Conservation (phyloP, 306 rosid species). For the Arachis hypogaea region DNA sequence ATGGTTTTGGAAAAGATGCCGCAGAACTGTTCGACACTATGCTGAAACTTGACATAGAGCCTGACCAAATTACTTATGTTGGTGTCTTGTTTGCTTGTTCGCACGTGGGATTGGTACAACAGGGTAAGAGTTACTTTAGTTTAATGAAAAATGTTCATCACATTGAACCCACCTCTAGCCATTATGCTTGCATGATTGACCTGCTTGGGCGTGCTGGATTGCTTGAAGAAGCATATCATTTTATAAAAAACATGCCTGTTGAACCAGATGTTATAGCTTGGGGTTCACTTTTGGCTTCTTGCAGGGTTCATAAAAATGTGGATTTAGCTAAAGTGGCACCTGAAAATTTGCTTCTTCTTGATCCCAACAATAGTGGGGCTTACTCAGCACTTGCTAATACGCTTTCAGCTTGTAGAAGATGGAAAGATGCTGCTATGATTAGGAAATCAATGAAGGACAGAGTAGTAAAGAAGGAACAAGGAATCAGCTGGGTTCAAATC, state of each 20-base stretch:
- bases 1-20: constrained; percentile 86
- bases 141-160: constrained; percentile 68
- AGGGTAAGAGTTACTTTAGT: constrained; percentile 68
- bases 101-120: constrained; percentile 76
- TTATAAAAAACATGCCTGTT: constrained; percentile 66
- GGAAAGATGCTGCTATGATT: constrained; percentile 83
- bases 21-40: constrained; percentile 77
- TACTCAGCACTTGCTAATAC: constrained; percentile 81
- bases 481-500: constrained; percentile 83
- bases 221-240: constrained; percentile 73
- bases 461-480: constrained; percentile 83
- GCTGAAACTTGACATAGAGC: constrained; percentile 64
- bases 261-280: constrained; percentile 84
- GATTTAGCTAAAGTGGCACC: constrained; percentile 85
- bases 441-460: constrained; percentile 84
- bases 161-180: constrained; percentile 81
- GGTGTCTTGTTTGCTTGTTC: constrained; percentile 88
- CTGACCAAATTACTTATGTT: constrained; percentile 84
- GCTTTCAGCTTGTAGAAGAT: constrained; percentile 77
- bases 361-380: constrained; percentile 86
- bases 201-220: constrained; percentile 86
- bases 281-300: constrained; percentile 86
- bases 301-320: constrained; percentile 69
- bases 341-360: constrained; percentile 72
- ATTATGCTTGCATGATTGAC: constrained; percentile 83